phyloP scores from a whole-genome alignment of 2,329 filamentous ascomycete genomes.

The Nemania sp. region DNA sequence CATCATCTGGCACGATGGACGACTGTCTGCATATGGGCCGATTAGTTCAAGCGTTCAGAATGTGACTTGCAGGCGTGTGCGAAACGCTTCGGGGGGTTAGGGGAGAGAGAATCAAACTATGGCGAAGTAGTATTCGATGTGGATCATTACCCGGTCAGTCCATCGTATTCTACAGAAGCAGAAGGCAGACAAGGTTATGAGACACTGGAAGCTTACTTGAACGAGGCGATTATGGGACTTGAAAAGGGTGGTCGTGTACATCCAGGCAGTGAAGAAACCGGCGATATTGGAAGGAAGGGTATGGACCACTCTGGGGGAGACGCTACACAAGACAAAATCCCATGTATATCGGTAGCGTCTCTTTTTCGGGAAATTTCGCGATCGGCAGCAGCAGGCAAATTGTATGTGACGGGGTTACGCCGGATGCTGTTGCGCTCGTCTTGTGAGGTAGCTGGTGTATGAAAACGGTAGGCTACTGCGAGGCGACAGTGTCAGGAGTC shows the following conservation, averaged over 20 bases:
- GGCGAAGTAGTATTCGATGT: too few species aligned
- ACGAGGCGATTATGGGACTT: neutral
- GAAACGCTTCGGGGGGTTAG: too few species aligned
- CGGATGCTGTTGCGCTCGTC: neutral
- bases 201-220: slow-evolving; percentile 9
- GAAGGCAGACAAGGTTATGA: neutral
- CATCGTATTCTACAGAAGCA: too few species aligned
- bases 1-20: slow-evolving; percentile 10
- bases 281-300: too few species aligned
- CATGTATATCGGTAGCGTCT: neutral
- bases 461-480: too few species aligned
- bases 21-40: neutral
- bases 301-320: too few species aligned
- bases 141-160: too few species aligned
- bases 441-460: neutral
- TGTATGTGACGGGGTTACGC: neutral
- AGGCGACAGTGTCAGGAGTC: too few species aligned
- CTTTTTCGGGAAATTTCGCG: neutral
- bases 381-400: neutral
- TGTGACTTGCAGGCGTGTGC: too few species aligned
- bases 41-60: neutral
- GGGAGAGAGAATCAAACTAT: too few species aligned
- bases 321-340: neutral
- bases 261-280: too few species aligned
- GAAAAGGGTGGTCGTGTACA: neutral